Base-by-base conservation (phyloP, 371 early-diverging fungal species). In the Batkoa obscura region DNA sequence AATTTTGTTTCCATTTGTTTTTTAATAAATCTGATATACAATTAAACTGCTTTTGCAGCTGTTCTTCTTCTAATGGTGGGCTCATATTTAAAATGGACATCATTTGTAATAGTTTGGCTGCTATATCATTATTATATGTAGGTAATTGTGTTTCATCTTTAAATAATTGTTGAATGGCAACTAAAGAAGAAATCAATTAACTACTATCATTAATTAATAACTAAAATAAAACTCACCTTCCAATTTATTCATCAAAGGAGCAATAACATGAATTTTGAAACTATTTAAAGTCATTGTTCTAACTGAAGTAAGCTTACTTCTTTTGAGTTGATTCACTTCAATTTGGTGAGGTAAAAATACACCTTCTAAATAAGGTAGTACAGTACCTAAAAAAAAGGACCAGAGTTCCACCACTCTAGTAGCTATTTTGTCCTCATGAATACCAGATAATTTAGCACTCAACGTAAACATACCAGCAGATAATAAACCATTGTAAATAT, bases 341-440 rank as follows among this genome's bases (percentile, higher is more conserved):
- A 73, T 73, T 38, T 72, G 68, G 8, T 89, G 59, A 1, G 91
- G 91, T 2, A 88, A 68, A 59, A 90, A 88, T 9, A 84, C 88
- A 1, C 84, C 89, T 60, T 88, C 83, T 56, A 91, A 72, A 55
- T 82, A 86, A 54, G 89, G 91, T 41, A 89, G 65, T 1, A 87
- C 87, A 42, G 83, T 83, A 0, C 83, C 83, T 56, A 82, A 84
- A 61, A 83, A 81, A 62, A 87, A 84, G 1, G 80, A 80, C 91
- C 91, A 91, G 35, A 84, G 77, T 45, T 84, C 84, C 0, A 83
- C 83, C 30, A 89, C 57, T 10, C 88, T 77, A 36, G 74, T 75
- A 23, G 80, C 68, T 46, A 86, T 61, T 38, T 72, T 77, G 49
- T 86, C 86, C 41, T 83, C 83, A 1, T 76, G 77, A 2, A 81